Base-by-base conservation (phyloP, 73 alveolate genomes). In the Symbiodinium natans region DNA sequence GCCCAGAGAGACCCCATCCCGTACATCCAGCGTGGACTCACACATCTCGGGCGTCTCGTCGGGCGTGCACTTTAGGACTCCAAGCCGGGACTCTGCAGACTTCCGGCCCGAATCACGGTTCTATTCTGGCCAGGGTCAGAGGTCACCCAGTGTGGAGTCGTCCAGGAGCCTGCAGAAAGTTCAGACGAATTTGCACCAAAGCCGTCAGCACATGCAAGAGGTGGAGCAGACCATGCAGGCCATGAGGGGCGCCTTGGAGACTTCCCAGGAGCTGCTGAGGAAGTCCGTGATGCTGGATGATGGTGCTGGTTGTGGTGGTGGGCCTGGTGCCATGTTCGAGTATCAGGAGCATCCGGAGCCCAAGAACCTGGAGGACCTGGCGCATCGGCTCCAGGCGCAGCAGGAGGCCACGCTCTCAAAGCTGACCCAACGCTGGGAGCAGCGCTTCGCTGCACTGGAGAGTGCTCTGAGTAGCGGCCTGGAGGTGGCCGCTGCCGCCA, bases 151-250 rank as follows among this genome's bases (percentile, higher is more conserved):
- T 36, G 80, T 63, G 80, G 80, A 63, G 80, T 63, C 80, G 40
- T 63, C 80, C 19, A n/a, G 17, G 38, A 63, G 80, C 80, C 80
- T 63, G 38, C 80, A 63, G 80, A 63, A 63, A 63, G 80, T 63
- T 7, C 80, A 63, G 13, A 63, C 80, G 33, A 63, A 63, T 11
- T 6, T 63, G 80, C 80, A 63, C 80, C 80, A 63, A 63, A 63
- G 80, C 36, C 80, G 80, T 23, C 80, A 63, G 80, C 80, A 63
- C 80, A 63, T 63, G 80, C 80, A 63, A 63, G 80, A 63, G 80
- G 80, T 63, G 36, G 80, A 63, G 80, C 80, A 63, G 38, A 63
- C 31, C 33, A 63, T 63, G 80, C 80, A 63, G 80, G 80, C 80
- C 80, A 63, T 63, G 80, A 31, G 80, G 27, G 80, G 80, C 11